phyloP scores from a whole-genome alignment of 2,329 filamentous ascomycete species.

The Fusarium dlaminii region DNA sequence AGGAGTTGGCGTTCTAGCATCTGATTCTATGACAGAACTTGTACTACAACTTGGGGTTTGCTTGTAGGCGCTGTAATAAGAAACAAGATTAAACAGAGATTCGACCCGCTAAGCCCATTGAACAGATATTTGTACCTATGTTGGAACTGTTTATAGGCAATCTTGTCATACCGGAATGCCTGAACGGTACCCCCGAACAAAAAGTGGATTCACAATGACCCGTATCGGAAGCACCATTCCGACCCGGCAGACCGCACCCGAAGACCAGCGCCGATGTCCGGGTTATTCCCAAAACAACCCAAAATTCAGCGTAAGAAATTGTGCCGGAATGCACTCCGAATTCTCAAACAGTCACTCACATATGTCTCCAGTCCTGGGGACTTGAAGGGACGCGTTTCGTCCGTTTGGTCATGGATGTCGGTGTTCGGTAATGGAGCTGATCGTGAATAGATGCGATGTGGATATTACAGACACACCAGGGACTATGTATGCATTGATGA shows the following conservation, averaged over 20 bases:
- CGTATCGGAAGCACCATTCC: slow-evolving; percentile 33
- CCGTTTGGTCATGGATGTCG: not conserved
- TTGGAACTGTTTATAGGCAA: not conserved
- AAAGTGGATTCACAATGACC: slow-evolving; percentile 18
- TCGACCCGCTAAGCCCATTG: not conserved
- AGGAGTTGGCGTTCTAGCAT: slow-evolving; percentile 32
- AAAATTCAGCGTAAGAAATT: not conserved
- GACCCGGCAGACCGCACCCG: not conserved
- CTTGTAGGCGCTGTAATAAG: slow-evolving; percentile 6
- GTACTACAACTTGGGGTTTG: not conserved
- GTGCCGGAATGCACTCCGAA: not conserved
- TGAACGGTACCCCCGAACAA: slow-evolving; percentile 9
- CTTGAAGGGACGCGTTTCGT: not conserved
- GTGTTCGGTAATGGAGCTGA: not conserved
- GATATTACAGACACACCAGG: slow-evolving; percentile 2
- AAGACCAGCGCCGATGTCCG: not conserved
- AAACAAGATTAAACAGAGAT: not conserved
- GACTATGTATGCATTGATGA: not conserved
- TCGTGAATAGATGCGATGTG: slow-evolving; percentile 8
- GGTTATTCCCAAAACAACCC: not conserved
- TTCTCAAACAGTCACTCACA: not conserved
- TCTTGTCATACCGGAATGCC: not conserved
- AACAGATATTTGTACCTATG: not conserved
- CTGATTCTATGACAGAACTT: not conserved
- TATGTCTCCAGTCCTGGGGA: not conserved